Evolutionary conservation across 2,329 filamentous ascomycete species (phyloP).

Genomic region (Raffaelea ambrosiae): DNA sequence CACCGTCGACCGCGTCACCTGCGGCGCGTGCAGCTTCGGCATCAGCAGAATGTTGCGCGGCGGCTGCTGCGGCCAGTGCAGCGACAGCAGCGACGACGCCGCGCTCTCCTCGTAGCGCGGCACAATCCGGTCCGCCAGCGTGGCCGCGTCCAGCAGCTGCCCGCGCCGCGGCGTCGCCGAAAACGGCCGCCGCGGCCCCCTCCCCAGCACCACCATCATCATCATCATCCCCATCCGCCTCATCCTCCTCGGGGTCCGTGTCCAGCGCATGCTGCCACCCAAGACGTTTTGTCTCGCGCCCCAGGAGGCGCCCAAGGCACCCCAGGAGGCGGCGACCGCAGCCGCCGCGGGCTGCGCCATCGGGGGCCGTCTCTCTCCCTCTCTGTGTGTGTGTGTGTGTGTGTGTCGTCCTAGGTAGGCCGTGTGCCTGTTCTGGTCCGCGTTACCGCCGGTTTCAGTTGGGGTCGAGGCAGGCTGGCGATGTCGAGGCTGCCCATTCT

Average conservation of each 20-base stretch:
- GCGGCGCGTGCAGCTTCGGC: constrained; percentile 47
- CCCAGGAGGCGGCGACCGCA: too few relatives aligned
- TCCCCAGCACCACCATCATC: background rate
- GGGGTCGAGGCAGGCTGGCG: too few relatives aligned
- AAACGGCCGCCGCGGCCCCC: constrained; percentile 30
- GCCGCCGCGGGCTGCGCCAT: too few relatives aligned
- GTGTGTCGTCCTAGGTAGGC: too few relatives aligned
- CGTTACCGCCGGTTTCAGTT: too few relatives aligned
- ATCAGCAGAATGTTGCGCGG: constrained; percentile 50
- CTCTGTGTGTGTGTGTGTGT: too few relatives aligned
- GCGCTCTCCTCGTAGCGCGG: constrained; percentile 55
- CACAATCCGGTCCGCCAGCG: constrained; percentile 46
- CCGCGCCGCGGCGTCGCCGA: constrained; percentile 34
- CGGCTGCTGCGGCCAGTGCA: constrained; percentile 44
- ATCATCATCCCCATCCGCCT: background rate
- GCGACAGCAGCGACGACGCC: constrained; percentile 43
- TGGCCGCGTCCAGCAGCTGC: constrained; percentile 40
- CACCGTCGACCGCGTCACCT: constrained; percentile 43
- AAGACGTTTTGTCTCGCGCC: too few relatives aligned
- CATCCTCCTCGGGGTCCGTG: background rate
- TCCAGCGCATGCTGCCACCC: background rate
- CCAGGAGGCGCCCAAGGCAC: too few relatives aligned
- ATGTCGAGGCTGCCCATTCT: too few relatives aligned
- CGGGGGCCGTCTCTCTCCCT: too few relatives aligned
- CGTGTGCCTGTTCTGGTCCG: too few relatives aligned